Evolutionary conservation across 2,329 filamentous ascomycete genomes (phyloP).

Genomic region (Xylariaceae sp.): DNA sequence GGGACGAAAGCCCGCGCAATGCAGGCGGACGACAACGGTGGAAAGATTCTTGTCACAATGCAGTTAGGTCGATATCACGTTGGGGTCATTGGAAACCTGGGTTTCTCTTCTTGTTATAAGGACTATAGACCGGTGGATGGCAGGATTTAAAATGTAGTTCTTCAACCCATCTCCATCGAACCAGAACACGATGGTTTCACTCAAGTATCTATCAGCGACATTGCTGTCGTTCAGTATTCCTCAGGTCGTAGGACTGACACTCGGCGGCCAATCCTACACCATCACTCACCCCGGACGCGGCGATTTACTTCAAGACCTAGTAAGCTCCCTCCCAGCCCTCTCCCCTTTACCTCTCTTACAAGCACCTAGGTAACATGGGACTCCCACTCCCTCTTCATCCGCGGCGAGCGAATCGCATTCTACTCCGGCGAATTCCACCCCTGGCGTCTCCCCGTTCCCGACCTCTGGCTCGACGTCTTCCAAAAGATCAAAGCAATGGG

Average conservation of each 20-base stretch:
- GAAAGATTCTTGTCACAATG: background rate
- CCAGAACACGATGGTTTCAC: constrained; percentile 11
- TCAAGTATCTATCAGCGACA: constrained; percentile 3
- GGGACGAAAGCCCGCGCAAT: constrained; percentile 11
- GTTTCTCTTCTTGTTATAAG: no score
- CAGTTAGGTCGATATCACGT: background rate
- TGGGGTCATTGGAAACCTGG: no score
- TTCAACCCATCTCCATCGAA: background rate
- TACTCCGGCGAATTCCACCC: constrained; percentile 73
- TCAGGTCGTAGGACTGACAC: constrained; percentile 2
- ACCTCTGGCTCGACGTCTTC: constrained; percentile 62
- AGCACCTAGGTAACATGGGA: constrained; percentile 59
- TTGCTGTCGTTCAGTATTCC: constrained; percentile 2
- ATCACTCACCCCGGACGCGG: constrained; percentile 8
- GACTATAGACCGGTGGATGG: no score
- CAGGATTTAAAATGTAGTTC: no score
- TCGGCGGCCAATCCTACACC: constrained; percentile 9
- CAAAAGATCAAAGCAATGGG: constrained; percentile 69
- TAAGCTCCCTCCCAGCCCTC: background rate
- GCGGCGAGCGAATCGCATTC: constrained; percentile 64
- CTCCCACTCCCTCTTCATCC: constrained; percentile 63
- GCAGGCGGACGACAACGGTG: no score
- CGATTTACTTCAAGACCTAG: constrained; percentile 14
- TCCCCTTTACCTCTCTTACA: no score
- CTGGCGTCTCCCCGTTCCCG: constrained; percentile 46